Percentiles rank a stretch among this genome's conserved stretches.
These are phyloP conservation scores for Buxus sempervirens DNA, from an alignment of 164 flowering plant genomes.

Conservation along the genomic window DNA sequence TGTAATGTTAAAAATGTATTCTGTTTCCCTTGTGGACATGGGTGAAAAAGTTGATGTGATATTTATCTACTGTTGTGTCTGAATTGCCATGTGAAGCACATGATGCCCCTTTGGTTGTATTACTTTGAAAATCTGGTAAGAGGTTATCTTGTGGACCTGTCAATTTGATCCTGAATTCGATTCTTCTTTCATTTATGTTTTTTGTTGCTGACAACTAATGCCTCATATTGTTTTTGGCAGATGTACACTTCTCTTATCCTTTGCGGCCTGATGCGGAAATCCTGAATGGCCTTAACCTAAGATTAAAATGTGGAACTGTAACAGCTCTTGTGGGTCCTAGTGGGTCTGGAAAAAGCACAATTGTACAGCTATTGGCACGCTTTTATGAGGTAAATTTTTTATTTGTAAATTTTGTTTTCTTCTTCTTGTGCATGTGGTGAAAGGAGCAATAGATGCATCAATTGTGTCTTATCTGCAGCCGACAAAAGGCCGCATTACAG, in stretches of 20 bases:
- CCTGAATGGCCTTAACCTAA: conserved; percentile 63
- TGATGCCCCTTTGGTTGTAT: not conserved
- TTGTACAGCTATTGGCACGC: conserved; percentile 92
- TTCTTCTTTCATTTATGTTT: not conserved
- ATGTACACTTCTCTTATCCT: conserved; percentile 92
- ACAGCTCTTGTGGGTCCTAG: conserved; percentile 96
- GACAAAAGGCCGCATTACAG: conserved; percentile 78
- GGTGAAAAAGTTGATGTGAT: not conserved
- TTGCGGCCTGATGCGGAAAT: conserved; percentile 82
- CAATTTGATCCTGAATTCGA: not conserved
- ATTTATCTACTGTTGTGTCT: not conserved
- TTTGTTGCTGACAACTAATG: not conserved
- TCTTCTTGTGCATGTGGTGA: not conserved
- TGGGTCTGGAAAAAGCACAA: conserved; percentile 96
- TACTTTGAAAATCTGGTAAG: not conserved
- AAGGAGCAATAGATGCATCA: not conserved
- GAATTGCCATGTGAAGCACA: not conserved
- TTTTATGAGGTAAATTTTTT: conserved; percentile 74
- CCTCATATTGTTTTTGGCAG: conserved; percentile 35
- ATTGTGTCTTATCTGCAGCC: conserved; percentile 48
- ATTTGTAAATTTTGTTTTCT: conserved; percentile 4
- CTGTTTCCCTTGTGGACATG: not conserved
- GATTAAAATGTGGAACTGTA: conserved; percentile 70
- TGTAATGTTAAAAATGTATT: too few species aligned
- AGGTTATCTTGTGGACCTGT: not conserved